Evolutionary conservation across 2,329 filamentous ascomycete species (phyloP).

Genomic region (Exophiala dermatitidis): DNA sequence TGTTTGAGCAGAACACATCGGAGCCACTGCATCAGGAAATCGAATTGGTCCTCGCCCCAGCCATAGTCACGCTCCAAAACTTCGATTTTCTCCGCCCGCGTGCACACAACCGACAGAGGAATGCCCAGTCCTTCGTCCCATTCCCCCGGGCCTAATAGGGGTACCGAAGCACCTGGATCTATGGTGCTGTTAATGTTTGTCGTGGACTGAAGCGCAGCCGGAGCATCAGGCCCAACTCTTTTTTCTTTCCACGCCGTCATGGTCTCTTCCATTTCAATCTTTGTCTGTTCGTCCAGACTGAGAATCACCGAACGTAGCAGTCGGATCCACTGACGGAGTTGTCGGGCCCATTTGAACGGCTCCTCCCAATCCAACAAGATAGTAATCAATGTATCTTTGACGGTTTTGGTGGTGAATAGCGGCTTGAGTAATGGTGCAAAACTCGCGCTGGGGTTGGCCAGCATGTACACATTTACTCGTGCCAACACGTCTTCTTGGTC

Average conservation of each 20-base stretch:
- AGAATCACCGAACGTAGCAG: constrained; percentile 70
- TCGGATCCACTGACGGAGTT: constrained; percentile 82
- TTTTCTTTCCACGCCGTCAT: constrained; percentile 74
- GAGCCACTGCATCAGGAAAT: constrained; percentile 88
- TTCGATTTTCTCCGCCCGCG: constrained; percentile 85
- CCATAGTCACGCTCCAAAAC: constrained; percentile 77
- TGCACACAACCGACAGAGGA: constrained; percentile 88
- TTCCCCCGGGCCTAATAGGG: constrained; percentile 74
- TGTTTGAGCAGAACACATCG: constrained; percentile 82
- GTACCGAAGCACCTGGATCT: constrained; percentile 31
- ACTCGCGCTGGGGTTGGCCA: constrained; percentile 74
- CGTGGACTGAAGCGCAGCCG: constrained; percentile 51
- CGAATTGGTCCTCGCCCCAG: constrained; percentile 96
- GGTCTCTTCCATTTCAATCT: constrained; percentile 77
- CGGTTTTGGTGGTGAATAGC: constrained; percentile 72
- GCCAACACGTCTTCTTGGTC: constrained; percentile 95
- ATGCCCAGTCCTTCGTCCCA: constrained; percentile 87
- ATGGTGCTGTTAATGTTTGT: constrained; percentile 51
- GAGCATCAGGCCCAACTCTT: constrained; percentile 46
- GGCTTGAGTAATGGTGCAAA: constrained; percentile 78
- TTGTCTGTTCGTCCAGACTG: constrained; percentile 66
- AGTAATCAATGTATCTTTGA: constrained; percentile 79
- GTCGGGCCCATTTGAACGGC: constrained; percentile 85
- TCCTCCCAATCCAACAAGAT: constrained; percentile 93
- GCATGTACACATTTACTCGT: constrained; percentile 78